These are phyloP conservation scores for Penicillium waksmanii DNA, from an alignment of 495 filamentous ascomycete species.

Conservation along the genomic window DNA sequence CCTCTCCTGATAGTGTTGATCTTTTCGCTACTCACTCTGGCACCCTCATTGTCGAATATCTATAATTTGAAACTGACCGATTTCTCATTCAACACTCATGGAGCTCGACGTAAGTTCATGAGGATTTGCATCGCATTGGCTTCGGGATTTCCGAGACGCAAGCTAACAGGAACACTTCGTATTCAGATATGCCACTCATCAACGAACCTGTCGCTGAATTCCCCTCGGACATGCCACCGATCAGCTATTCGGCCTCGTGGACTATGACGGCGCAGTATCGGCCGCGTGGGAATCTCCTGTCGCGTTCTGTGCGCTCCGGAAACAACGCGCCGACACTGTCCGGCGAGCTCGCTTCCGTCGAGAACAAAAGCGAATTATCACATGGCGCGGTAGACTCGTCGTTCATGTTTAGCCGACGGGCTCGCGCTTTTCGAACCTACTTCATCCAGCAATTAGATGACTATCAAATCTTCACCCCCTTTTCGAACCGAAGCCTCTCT, in stretches of 20 bases:
- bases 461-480: conserved; percentile 29
- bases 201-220: conserved; percentile 22
- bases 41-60: conserved; percentile 39
- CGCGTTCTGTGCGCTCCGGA: conserved; percentile 16
- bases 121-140: neutral
- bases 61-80: conserved; percentile 37
- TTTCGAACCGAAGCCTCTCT: conserved; percentile 26
- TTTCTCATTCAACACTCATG: conserved; percentile 29
- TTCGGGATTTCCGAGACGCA: neutral
- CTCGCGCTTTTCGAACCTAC: conserved; percentile 41
- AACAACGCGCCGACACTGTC: conserved; percentile 14
- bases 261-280: conserved; percentile 14
- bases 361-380: conserved; percentile 26
- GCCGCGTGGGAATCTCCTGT: conserved; percentile 19
- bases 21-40: conserved; percentile 42
- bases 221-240: conserved; percentile 10
- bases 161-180: conserved; percentile 3
- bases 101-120: conserved; percentile 35
- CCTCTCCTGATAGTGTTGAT: conserved; percentile 43
- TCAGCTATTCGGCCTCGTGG: conserved; percentile 23
- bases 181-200: conserved; percentile 29
- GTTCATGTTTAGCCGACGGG: conserved; percentile 36
- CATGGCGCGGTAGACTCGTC: conserved; percentile 28
- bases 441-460: conserved; percentile 39
- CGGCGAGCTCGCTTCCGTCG: conserved; percentile 25